Evolutionary conservation across 768 basidiomycete genomes (phyloP).

Genomic region (Boletus sp.): DNA sequence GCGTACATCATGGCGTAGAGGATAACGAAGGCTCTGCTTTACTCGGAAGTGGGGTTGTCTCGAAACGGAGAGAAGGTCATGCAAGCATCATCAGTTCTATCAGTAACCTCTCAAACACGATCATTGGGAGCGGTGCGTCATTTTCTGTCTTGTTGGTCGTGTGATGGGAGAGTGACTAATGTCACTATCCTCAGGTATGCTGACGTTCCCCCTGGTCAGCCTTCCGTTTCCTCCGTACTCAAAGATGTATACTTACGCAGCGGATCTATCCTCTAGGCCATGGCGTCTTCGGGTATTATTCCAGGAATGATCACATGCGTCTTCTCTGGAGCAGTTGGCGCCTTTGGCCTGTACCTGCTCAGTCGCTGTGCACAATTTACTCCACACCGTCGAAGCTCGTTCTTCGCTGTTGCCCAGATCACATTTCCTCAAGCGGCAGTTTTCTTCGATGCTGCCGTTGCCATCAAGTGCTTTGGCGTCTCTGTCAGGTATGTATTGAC

Average conservation of each 20-base stretch:
- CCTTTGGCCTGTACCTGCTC: conserved; percentile 87
- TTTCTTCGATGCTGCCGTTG: conserved; percentile 92
- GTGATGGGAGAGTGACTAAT: background rate
- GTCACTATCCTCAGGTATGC: conserved; percentile 57
- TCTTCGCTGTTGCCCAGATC: conserved; percentile 77
- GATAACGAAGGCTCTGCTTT: conserved; percentile 58
- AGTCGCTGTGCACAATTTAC: conserved; percentile 78
- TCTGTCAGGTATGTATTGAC: conserved; percentile 66
- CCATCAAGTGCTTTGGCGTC: conserved; percentile 95
- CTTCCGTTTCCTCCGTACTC: background rate
- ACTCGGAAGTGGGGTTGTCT: conserved; percentile 40
- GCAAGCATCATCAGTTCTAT: conserved; percentile 67
- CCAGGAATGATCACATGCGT: conserved; percentile 88
- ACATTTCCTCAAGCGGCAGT: conserved; percentile 87
- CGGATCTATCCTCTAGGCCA: conserved; percentile 48
- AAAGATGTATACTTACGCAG: background rate
- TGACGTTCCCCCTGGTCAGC: conserved; percentile 78
- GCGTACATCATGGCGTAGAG: conserved; percentile 8
- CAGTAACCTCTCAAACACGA: conserved; percentile 84
- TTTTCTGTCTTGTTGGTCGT: background rate
- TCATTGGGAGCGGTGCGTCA: conserved; percentile 80
- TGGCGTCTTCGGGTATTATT: conserved; percentile 86
- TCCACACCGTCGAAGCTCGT: conserved; percentile 72
- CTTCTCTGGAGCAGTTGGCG: conserved; percentile 71
- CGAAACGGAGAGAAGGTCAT: conserved; percentile 52